Conservation (phyloP, 192 early-diverging fungal genomes). For the Coemansia sp. region DNA sequence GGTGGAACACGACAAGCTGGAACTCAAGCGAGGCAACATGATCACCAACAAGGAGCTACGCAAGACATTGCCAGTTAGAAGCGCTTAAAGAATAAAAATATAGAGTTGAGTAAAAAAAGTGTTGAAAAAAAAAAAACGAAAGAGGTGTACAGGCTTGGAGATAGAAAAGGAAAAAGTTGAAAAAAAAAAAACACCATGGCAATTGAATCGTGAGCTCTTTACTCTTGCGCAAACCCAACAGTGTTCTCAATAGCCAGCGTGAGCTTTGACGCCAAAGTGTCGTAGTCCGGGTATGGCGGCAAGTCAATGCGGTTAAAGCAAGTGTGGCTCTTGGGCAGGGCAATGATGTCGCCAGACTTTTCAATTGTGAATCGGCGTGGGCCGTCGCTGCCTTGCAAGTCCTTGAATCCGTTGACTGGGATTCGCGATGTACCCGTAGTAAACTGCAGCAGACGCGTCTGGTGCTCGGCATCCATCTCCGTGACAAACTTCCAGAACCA, state of each 20-base stretch:
- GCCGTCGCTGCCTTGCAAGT: conserved; percentile 95
- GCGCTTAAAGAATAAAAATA: background rate
- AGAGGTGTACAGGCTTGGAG: conserved; percentile 8
- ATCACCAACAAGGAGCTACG: conserved; percentile 43
- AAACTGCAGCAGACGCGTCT: conserved; percentile 93
- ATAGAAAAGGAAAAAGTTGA: background rate
- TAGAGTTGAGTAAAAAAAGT: background rate
- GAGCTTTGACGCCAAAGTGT: conserved; percentile 75
- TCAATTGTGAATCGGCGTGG: conserved; percentile 95
- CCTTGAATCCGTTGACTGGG: conserved; percentile 98
- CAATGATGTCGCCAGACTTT: conserved; percentile 82
- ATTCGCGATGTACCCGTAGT: conserved; percentile 97
- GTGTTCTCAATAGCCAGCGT: conserved; percentile 96
- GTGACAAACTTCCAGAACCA: conserved; percentile 96
- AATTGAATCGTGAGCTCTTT: conserved; percentile 25
- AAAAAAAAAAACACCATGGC: conserved; percentile 2
- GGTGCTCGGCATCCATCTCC: conserved; percentile 91
- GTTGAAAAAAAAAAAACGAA: background rate
- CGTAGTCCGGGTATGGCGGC: conserved; percentile 86
- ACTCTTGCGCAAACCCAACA: conserved; percentile 91
- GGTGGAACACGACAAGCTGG: conserved; percentile 42
- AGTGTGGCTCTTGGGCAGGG: conserved; percentile 93
- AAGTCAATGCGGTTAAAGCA: conserved; percentile 98
- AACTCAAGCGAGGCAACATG: conserved; percentile 46
- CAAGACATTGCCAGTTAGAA: background rate